Conservation (phyloP, 2,329 filamentous ascomycete species). For the Arthrobotrys sphaeroides region DNA sequence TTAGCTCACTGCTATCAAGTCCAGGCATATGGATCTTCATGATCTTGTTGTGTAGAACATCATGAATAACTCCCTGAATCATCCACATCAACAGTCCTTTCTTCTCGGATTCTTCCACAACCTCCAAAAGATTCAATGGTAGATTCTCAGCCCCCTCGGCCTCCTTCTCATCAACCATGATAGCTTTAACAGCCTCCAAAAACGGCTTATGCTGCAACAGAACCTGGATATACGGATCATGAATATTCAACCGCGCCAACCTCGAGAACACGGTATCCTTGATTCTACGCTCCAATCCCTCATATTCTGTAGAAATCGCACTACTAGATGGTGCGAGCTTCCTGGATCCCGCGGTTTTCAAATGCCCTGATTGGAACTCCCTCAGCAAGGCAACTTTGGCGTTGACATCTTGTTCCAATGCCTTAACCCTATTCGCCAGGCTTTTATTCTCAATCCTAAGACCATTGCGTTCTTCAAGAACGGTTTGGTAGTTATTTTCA, state of each 20-base stretch:
- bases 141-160: constrained; percentile 13
- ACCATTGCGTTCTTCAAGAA: constrained; percentile 34
- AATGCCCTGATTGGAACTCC: constrained; percentile 46
- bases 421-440: constrained; percentile 26
- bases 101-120: constrained; percentile 26
- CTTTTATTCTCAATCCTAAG: constrained; percentile 24
- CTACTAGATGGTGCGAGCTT: constrained; percentile 25
- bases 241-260: constrained; percentile 17
- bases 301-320: constrained; percentile 27
- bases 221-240: constrained; percentile 19
- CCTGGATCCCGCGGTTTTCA: constrained; percentile 34
- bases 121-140: constrained; percentile 19
- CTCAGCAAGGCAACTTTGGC: constrained; percentile 30
- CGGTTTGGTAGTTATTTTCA: constrained; percentile 28
- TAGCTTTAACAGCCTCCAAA: constrained; percentile 15
- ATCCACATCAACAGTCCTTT: constrained; percentile 36
- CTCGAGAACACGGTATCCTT: constrained; percentile 24
- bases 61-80: constrained; percentile 41
- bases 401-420: constrained; percentile 37
- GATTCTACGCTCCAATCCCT: constrained; percentile 14
- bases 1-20: neutral
- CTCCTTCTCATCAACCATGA: constrained; percentile 26
- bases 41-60: constrained; percentile 25
- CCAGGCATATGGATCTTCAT: constrained; percentile 35
- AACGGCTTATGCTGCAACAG: constrained; percentile 32